Evolutionary conservation across 352 stramenopile species (phyloP).

Genomic region (Pythium monospermum): DNA sequence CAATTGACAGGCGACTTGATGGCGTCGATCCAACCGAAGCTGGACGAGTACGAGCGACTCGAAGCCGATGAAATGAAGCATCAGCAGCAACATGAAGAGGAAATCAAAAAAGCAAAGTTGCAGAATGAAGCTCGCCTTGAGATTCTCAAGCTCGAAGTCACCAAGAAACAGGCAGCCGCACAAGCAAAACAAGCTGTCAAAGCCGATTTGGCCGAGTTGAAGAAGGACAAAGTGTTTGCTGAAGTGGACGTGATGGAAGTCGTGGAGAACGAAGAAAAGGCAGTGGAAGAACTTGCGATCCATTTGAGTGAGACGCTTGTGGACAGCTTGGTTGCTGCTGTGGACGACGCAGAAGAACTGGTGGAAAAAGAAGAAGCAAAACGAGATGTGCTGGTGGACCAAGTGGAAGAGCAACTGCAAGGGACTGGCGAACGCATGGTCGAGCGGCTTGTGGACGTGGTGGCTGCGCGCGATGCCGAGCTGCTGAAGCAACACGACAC

Average conservation of each 20-base stretch:
- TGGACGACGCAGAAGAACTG: not conserved
- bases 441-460: not conserved
- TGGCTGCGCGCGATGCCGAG: constrained; percentile 3
- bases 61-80: not conserved
- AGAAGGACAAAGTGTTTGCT: not conserved
- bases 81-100: not conserved
- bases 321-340: not conserved
- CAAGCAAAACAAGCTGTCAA: not conserved
- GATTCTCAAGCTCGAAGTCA: constrained; percentile 7
- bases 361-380: not conserved
- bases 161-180: not conserved
- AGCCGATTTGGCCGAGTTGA: not conserved
- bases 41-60: constrained; percentile 28
- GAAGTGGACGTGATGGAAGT: constrained; percentile 13
- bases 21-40: constrained; percentile 28
- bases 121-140: constrained; percentile 10
- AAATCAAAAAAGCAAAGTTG: constrained; percentile 4
- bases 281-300: not conserved
- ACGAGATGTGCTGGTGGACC: not conserved
- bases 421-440: not conserved
- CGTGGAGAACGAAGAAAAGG: constrained; percentile 3
- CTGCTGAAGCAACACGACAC: constrained; percentile 8
- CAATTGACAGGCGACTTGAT: constrained; percentile 32
- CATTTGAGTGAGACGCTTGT: not conserved
- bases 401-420: not conserved